phyloP scores from a whole-genome alignment of 208 protist genomes.

The Leishmania tropica region DNA sequence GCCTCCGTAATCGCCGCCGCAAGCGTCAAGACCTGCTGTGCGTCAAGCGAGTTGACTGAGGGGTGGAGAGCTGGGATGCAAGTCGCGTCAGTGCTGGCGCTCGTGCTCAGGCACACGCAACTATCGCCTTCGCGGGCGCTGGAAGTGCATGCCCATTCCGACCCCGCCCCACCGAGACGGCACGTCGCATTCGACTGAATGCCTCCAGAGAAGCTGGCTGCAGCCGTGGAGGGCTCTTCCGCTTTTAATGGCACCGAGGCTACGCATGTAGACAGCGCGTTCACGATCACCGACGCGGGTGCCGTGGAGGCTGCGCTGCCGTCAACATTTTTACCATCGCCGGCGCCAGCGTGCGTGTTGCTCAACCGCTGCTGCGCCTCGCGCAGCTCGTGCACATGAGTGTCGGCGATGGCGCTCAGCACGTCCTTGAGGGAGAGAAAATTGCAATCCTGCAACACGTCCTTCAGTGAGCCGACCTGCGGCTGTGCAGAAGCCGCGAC shows the following conservation, averaged over 20 bases:
- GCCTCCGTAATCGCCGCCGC: slow-evolving; percentile 53
- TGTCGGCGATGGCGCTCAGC: slow-evolving; percentile 36
- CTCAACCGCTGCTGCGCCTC: slow-evolving; percentile 33
- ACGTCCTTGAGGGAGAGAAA: slow-evolving; percentile 52
- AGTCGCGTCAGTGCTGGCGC: background rate
- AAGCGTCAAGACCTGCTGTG: slow-evolving; percentile 32
- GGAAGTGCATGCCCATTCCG: slow-evolving; percentile 1
- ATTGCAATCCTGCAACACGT: slow-evolving; percentile 42
- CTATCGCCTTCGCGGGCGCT: background rate
- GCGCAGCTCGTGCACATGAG: slow-evolving; percentile 32
- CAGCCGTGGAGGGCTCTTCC: background rate
- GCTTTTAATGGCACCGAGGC: background rate
- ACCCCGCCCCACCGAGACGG: background rate
- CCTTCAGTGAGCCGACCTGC: slow-evolving; percentile 36
- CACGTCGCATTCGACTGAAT: background rate
- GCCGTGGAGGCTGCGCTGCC: background rate
- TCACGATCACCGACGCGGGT: background rate
- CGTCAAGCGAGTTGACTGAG: slow-evolving; percentile 12
- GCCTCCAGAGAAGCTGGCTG: background rate
- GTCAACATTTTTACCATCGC: background rate
- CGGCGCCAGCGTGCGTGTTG: background rate
- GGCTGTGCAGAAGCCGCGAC: background rate
- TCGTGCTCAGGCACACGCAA: slow-evolving; percentile 7
- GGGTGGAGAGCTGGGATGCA: slow-evolving; percentile 2
- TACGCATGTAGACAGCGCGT: background rate